Conservation (phyloP, 1,139 yeast genomes). For the Scheffersomyces cryptocercus region DNA sequence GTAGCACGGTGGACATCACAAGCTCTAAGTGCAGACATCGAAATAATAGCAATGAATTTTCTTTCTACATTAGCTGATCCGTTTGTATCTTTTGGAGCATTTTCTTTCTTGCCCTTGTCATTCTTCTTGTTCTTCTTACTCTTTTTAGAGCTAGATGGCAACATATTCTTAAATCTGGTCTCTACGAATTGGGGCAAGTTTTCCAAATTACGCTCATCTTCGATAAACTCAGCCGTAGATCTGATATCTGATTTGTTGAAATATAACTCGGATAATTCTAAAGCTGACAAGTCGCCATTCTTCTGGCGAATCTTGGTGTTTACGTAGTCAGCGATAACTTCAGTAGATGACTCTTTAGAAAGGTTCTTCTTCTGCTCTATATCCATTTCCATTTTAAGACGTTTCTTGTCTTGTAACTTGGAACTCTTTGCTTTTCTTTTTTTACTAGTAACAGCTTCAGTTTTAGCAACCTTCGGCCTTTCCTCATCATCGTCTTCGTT, state of each 20-base stretch:
- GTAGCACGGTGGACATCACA: constrained; percentile 72
- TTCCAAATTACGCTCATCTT: constrained; percentile 46
- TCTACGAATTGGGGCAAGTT: constrained; percentile 48
- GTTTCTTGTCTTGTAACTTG: constrained; percentile 53
- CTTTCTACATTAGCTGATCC: constrained; percentile 24
- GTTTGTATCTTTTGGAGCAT: constrained; percentile 4
- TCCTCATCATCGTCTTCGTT: constrained; percentile 4
- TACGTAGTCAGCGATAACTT: constrained; percentile 59
- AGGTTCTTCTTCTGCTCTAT: constrained; percentile 50
- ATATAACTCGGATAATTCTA: constrained; percentile 62
- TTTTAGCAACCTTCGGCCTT: constrained; percentile 8
- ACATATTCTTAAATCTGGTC: constrained; percentile 44
- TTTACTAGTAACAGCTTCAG: constrained; percentile 19
- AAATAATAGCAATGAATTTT: constrained; percentile 55
- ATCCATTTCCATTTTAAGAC: constrained; percentile 60
- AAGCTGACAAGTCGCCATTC: constrained; percentile 57
- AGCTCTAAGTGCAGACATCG: constrained; percentile 71
- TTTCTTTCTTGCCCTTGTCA: constrained; percentile 16
- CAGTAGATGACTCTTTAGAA: constrained; percentile 49
- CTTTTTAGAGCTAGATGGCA: constrained; percentile 28
- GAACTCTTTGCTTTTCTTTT: constrained; percentile 33
- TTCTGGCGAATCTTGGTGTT: constrained; percentile 52
- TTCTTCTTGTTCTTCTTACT: constrained; percentile 26
- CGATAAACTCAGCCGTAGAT: constrained; percentile 50
- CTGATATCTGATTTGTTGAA: constrained; percentile 50